Evolutionary conservation across 2,329 filamentous ascomycete species (phyloP).

Genomic region (Cladophialophora exuberans): DNA sequence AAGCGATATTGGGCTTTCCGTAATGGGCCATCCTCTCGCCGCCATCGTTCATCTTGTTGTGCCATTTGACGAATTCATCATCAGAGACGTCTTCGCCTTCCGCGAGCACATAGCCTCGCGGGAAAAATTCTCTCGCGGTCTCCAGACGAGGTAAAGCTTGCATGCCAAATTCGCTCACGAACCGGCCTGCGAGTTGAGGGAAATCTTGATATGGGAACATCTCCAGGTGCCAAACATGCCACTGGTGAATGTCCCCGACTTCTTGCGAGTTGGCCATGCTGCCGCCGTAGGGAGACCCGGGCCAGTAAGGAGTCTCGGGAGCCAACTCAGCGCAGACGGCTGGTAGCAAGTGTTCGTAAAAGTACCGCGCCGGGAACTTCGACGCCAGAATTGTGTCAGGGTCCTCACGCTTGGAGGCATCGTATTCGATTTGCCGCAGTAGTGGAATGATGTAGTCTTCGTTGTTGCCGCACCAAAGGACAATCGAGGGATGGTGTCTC

Average conservation of each 20-base stretch:
- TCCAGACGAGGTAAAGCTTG: constrained; percentile 82
- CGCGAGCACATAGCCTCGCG: neutral
- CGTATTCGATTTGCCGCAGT: constrained; percentile 76
- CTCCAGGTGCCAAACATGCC: constrained; percentile 93
- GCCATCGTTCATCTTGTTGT: constrained; percentile 9
- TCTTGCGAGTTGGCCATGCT: constrained; percentile 73
- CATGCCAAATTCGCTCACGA: constrained; percentile 96
- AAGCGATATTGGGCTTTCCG: constrained; percentile 6
- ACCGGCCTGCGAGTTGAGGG: constrained; percentile 79
- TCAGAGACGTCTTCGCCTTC: neutral
- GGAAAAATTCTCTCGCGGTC: constrained; percentile 59
- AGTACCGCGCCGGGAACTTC: constrained; percentile 87
- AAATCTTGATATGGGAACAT: constrained; percentile 92
- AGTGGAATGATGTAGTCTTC: constrained; percentile 77
- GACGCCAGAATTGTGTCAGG: constrained; percentile 64
- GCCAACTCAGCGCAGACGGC: constrained; percentile 70
- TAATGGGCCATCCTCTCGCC: constrained; percentile 4
- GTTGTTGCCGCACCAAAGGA: constrained; percentile 90
- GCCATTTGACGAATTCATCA: constrained; percentile 7
- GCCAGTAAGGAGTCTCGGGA: constrained; percentile 72
- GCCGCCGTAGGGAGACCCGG: constrained; percentile 83
- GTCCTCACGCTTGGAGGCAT: constrained; percentile 64
- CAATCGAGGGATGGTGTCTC: constrained; percentile 82
- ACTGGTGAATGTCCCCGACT: constrained; percentile 88
- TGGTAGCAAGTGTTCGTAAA: constrained; percentile 86